Base-by-base conservation (phyloP, 257 asterid species). In the Knoxia roxburghii region DNA sequence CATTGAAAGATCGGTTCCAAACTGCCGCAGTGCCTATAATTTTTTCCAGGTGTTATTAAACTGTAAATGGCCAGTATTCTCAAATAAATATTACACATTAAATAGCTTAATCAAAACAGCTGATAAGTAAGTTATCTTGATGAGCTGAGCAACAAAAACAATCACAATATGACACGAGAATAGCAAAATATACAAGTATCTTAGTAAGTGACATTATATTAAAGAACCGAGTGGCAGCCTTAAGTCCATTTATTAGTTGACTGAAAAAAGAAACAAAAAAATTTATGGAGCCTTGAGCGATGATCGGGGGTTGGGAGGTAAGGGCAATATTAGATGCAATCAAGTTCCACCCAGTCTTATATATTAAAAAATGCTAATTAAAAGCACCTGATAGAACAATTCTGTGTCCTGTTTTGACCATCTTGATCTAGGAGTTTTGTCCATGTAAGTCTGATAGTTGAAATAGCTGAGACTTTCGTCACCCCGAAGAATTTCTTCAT, bases 331-430 rank as follows among this genome's bases (percentile, higher is more conserved):
- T 13, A 7, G 13, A 45, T n/a, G 66, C 15, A 56, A 21, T 29
- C 39, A 9, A 68, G 35, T 51, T 71, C 41, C 13, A 53, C 71
- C 43, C 46, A 15, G 21, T 30, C 27, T 50, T 24, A 26, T 26
- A 24, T 45, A n/a, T n/a, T 37, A 39, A 39, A 23, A 27, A 55
- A 46, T 18, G 62, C 30, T 37, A 66, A 57, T 27, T 45, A 46
- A 27, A 73, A 61, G 70, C 79, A 89, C 98, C 96, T 94, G 75
- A 49, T 94, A 94, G 83, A 94, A 94, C 75, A 85, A 72, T 72
- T 90, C 95, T 11, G 96, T 90, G 60, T 90, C 97, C 83, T 84
- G 84, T 76, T 90, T 83, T 53, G 95, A 77, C 99, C 99, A 94
- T 83, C 88, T 78, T 58, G 64, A 62, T 49, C 71, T 71, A 49